A percentile compares a stretch with the other conserved stretches of the same genome.
These are phyloP conservation scores for Aspergillus sclerotioniger DNA, from an alignment of 495 filamentous ascomycete species.

Conservation along the genomic window DNA sequence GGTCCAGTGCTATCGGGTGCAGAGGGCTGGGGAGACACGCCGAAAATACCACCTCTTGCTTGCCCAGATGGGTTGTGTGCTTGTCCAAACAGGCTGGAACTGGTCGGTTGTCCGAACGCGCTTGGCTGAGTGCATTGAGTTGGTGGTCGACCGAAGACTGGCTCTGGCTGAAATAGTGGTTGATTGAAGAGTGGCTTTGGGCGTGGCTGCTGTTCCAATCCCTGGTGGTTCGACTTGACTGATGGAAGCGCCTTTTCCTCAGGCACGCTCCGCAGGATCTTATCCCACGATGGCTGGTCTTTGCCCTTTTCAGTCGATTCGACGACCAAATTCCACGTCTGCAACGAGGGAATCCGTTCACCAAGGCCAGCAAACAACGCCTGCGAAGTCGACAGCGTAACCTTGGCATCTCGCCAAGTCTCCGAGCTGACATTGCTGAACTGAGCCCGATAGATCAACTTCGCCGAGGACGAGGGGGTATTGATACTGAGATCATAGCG, in stretches of 20 bases:
- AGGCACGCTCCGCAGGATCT: constrained; percentile 5
- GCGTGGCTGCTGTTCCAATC: not conserved
- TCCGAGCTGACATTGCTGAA: constrained; percentile 65
- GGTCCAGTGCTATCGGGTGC: too few relatives aligned
- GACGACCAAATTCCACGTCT: constrained; percentile 60
- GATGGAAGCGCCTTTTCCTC: not conserved
- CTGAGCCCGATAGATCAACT: constrained; percentile 62
- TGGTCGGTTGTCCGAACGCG: not conserved
- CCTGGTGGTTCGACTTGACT: not conserved
- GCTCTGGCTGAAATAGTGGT: not conserved
- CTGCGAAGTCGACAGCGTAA: constrained; percentile 68
- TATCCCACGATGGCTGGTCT: constrained; percentile 14
- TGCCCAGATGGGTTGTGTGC: not conserved
- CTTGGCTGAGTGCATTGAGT: not conserved
- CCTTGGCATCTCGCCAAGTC: constrained; percentile 63
- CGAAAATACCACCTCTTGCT: too few relatives aligned
- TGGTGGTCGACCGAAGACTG: not conserved
- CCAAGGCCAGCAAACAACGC: constrained; percentile 60
- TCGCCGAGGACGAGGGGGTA: constrained; percentile 52
- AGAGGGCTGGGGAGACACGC: too few relatives aligned
- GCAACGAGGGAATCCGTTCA: constrained; percentile 56
- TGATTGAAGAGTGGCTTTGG: not conserved
- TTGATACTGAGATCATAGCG: constrained; percentile 65
- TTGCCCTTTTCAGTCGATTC: constrained; percentile 2
- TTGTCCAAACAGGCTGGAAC: not conserved